Percentiles rank a stretch among this genome's conserved stretches.
Evolutionary conservation across 2,329 filamentous ascomycete species (phyloP).

Genomic region (Colletotrichum lini): DNA sequence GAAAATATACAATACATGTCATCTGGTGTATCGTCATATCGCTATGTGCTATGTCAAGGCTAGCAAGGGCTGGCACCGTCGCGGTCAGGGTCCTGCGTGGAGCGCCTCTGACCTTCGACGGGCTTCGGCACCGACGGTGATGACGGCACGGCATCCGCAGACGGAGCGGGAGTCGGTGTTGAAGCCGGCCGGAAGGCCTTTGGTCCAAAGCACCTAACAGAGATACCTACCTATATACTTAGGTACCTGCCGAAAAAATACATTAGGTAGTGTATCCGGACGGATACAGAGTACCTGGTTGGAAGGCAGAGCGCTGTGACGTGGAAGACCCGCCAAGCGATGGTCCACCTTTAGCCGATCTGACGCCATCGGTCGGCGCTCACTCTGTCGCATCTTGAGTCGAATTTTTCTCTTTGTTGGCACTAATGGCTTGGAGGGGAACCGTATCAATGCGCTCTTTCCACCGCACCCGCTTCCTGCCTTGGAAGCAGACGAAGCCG

Average conservation of each 20-base stretch:
- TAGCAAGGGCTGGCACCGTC: not conserved
- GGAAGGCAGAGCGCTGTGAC: constrained; percentile 6
- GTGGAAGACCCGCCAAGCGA: constrained; percentile 28
- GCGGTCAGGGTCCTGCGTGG: not conserved
- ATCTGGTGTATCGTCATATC: not conserved
- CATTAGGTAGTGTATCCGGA: not conserved
- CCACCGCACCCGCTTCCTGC: constrained; percentile 13
- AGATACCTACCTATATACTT: not conserved
- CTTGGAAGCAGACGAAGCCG: constrained; percentile 18
- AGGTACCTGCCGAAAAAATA: too few relatives aligned
- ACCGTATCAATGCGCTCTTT: not conserved
- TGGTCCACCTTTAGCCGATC: constrained; percentile 40
- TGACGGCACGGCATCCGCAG: constrained; percentile 5
- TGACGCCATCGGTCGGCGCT: constrained; percentile 34
- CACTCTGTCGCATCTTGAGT: not conserved
- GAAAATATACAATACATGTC: not conserved
- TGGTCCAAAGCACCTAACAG: not conserved
- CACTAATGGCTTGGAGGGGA: not conserved
- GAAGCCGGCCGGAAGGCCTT: not conserved
- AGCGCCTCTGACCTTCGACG: not conserved
- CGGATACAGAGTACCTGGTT: not conserved
- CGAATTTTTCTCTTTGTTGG: not conserved
- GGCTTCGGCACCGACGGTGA: constrained; percentile 14
- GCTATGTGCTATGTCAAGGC: not conserved
- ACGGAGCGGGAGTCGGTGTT: constrained; percentile 12